These are phyloP conservation scores for Ormosia semicastrata DNA, from an alignment of 306 rosid genomes.

Conservation along the genomic window DNA sequence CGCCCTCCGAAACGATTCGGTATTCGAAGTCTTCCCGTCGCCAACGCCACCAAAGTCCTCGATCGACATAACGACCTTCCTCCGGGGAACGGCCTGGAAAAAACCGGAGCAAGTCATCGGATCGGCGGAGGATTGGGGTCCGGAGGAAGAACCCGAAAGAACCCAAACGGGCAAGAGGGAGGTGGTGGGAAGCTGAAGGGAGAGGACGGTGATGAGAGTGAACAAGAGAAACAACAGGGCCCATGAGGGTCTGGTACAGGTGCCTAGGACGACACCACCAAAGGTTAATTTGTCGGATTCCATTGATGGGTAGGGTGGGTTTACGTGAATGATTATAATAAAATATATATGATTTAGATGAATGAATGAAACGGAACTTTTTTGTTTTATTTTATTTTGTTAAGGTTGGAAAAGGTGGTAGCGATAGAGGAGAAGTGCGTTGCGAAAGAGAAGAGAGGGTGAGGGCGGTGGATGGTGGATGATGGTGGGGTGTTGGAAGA, in stretches of 20 bases:
- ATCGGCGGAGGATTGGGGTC: not conserved
- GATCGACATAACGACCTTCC: slow-evolving; percentile 58
- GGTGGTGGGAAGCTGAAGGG: slow-evolving; percentile 50
- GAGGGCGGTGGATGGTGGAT: not conserved
- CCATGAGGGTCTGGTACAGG: slow-evolving; percentile 43
- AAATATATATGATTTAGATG: not conserved
- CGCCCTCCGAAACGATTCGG: slow-evolving; percentile 68
- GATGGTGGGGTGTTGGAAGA: not conserved
- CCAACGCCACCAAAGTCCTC: slow-evolving; percentile 80
- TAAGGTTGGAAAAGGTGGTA: too few species aligned
- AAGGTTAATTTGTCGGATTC: slow-evolving; percentile 47
- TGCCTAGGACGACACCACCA: not conserved
- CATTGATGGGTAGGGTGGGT: slow-evolving; percentile 22
- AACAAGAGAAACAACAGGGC: slow-evolving; percentile 45
- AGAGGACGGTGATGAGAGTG: slow-evolving; percentile 45
- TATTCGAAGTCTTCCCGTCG: slow-evolving; percentile 77
- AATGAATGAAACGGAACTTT: too few species aligned
- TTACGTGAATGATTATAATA: not conserved
- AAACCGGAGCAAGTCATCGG: slow-evolving; percentile 47
- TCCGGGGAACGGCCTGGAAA: slow-evolving; percentile 25
- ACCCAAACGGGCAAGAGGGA: slow-evolving; percentile 40
- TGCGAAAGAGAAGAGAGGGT: slow-evolving; percentile 11
- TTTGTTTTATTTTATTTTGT: too few species aligned
- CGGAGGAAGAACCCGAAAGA: not conserved
- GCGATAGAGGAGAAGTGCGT: not conserved